Percentiles rank a stretch among this genome's conserved stretches.
These are phyloP conservation scores for Berberis thunbergii DNA, from an alignment of 164 flowering plant genomes.

Conservation along the genomic window DNA sequence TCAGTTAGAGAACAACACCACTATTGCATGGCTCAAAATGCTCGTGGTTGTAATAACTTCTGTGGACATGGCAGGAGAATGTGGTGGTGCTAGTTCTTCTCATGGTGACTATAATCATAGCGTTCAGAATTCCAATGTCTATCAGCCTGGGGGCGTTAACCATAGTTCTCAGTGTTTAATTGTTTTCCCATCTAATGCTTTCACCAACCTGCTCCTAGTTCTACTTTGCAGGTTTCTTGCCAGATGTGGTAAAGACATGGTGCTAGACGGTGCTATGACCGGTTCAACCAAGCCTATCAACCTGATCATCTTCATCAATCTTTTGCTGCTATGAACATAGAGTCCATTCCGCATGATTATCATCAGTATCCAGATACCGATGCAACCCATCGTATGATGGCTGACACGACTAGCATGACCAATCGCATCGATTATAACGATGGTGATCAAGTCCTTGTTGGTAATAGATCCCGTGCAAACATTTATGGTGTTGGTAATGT, in stretches of 20 bases:
- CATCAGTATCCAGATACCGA: conserved; percentile 4
- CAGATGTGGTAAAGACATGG: not conserved
- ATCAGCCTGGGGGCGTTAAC: no score
- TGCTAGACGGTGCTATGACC: not conserved
- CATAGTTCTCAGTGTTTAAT: no score
- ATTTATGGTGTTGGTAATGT: not conserved
- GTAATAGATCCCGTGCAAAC: not conserved
- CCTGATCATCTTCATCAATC: conserved; percentile 1
- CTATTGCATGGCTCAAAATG: not conserved
- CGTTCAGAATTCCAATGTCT: no score
- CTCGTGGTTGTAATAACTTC: not conserved
- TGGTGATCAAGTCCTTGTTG: conserved; percentile 2
- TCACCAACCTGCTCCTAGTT: no score
- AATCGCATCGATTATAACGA: not conserved
- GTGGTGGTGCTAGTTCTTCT: not conserved
- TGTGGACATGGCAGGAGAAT: not conserved
- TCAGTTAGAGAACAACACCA: not conserved
- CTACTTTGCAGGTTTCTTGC: no score
- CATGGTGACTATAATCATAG: not conserved
- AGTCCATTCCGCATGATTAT: not conserved
- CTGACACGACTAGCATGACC: not conserved
- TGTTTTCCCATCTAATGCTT: no score
- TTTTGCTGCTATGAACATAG: conserved; percentile 1
- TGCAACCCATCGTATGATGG: conserved; percentile 6
- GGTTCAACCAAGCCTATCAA: not conserved